These are phyloP conservation scores for Entomortierella beljakovae DNA, from an alignment of 192 early-diverging fungal species.

Conservation along the genomic window DNA sequence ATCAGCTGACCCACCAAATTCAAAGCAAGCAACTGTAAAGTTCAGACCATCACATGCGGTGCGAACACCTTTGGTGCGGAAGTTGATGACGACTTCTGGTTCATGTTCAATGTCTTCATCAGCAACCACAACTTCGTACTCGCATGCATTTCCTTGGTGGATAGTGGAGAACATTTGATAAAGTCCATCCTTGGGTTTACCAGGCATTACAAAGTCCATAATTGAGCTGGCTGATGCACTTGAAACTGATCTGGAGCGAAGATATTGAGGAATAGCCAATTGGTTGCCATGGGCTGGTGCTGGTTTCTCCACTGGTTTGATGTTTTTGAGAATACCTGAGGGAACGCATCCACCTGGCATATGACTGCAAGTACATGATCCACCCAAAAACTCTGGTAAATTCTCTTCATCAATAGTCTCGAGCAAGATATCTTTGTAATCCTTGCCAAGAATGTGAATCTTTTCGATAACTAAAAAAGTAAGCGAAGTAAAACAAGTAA, in stretches of 20 bases:
- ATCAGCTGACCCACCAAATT: conserved; percentile 50
- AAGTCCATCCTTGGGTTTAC: conserved; percentile 45
- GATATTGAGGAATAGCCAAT: conserved; percentile 37
- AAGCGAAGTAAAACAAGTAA: no score
- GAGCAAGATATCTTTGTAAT: conserved; percentile 67
- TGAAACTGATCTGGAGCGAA: conserved; percentile 49
- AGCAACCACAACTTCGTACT: conserved; percentile 50
- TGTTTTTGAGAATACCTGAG: conserved; percentile 53
- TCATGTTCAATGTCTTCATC: conserved; percentile 46
- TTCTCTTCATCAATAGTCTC: conserved; percentile 74
- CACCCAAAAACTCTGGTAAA: conserved; percentile 78
- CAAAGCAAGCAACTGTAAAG: conserved; percentile 46
- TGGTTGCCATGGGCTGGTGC: conserved; percentile 9
- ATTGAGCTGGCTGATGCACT: conserved; percentile 46
- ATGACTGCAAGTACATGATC: conserved; percentile 76
- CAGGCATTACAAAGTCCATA: conserved; percentile 50
- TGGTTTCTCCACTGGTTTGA: conserved; percentile 38
- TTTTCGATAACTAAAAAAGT: conserved; percentile 59
- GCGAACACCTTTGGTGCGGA: conserved; percentile 45
- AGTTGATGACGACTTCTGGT: conserved; percentile 49
- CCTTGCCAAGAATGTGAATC: conserved; percentile 74
- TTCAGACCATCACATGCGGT: conserved; percentile 47
- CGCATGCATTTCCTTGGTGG: conserved; percentile 39
- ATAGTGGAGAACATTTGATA: conserved; percentile 49
- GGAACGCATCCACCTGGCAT: conserved; percentile 71